Conservation (phyloP, 2,329 filamentous ascomycete genomes). For the Mollisia scopiformis region DNA sequence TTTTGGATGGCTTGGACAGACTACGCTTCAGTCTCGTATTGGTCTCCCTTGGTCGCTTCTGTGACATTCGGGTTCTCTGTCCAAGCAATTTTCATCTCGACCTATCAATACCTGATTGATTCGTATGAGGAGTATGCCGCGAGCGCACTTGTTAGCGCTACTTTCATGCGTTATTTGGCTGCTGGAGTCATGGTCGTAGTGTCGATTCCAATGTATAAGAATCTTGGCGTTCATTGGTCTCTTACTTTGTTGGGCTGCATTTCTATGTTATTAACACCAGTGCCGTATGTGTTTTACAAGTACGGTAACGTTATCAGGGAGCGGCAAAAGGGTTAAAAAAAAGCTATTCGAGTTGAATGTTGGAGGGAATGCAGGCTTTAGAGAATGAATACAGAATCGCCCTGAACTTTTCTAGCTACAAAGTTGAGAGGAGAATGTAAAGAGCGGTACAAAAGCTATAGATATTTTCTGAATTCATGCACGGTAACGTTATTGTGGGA, state of each 20-base stretch:
- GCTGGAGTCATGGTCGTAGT: slow-evolving; percentile 2
- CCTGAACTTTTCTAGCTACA: too few species aligned
- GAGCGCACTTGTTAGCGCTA: not conserved
- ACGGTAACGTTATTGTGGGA: too few species aligned
- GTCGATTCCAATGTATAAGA: slow-evolving; percentile 1
- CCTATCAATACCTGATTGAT: not conserved
- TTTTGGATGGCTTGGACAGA: slow-evolving; percentile 5
- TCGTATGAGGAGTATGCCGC: not conserved
- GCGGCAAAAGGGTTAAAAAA: too few species aligned
- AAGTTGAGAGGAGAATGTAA: too few species aligned
- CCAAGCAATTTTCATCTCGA: not conserved
- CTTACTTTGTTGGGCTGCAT: not conserved
- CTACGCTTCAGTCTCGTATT: not conserved
- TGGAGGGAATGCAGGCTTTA: too few species aligned
- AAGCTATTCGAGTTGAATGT: too few species aligned
- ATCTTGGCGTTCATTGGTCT: not conserved
- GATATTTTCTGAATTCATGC: too few species aligned
- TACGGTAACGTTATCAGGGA: too few species aligned
- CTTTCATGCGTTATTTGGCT: not conserved
- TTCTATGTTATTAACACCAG: not conserved
- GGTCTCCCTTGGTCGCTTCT: not conserved
- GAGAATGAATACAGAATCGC: too few species aligned
- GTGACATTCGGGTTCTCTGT: not conserved
- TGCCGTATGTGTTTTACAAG: not conserved
- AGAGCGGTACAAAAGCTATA: too few species aligned